Base-by-base conservation (phyloP, 2,329 filamentous ascomycete species). In the Penicillium hordei region DNA sequence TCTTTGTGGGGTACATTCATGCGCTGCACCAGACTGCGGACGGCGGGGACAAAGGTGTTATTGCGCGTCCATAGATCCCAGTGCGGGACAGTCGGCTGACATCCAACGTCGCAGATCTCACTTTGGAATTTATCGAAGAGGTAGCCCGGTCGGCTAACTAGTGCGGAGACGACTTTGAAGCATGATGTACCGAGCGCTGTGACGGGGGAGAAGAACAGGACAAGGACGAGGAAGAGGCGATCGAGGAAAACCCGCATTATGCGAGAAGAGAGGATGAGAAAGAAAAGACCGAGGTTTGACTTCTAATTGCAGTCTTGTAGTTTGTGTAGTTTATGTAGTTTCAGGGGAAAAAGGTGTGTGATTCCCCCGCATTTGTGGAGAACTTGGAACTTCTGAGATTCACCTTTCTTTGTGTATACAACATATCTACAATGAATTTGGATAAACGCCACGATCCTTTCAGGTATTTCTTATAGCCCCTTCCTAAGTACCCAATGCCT, bases 111-210 rank as follows among this genome's bases (percentile, higher is more conserved):
- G 55, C 71, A 73, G 61, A 73, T 69, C 48, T 73, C 70, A 17
- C 61, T 64, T 58, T 73, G 70, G 55, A 73, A 73, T 48, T 69
- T 70, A 23, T 70, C 60, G 61, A 69, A 72, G 15, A 73, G 48
- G 21, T 72, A 66, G 40, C 59, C 60, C 2, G 71, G 71, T 53
- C 71, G 68, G 46, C 68, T 64, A 43, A 69, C 65, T 13, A 73
- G 64, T 8, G 91, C 90, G 40, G 93, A 89, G n/a, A 97, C 91
- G 27, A 96, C 92, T 52, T 79, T 96, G 63, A 90, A 86, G 70
- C 89, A 97, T 46, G 90, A 88, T 59, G 92, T 91, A 27, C 69
- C 69, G 54, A 72, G 57, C 12, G 66, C 68, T 25, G 67, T 58
- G 40, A 62, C 60, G 36, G 66, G 60, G 8, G 60, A 45, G 7